Evolutionary conservation across 2,329 filamentous ascomycete genomes (phyloP).

Genomic region (Pezicula rhizophila): DNA sequence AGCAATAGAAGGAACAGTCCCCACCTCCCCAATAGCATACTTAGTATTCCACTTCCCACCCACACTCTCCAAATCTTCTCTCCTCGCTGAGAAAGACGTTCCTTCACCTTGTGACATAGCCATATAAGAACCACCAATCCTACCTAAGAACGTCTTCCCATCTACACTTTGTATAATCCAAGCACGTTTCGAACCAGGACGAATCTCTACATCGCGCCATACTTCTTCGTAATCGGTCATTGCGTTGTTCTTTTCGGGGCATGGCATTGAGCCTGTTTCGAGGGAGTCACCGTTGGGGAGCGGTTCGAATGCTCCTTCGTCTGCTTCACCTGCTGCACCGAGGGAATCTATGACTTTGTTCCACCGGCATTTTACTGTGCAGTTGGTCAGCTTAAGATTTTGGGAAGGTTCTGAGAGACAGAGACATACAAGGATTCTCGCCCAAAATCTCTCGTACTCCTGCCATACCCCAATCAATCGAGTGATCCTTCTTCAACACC

Average conservation of each 20-base stretch:
- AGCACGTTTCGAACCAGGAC: conserved; percentile 4
- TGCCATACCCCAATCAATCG: conserved; percentile 38
- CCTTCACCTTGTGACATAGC: conserved; percentile 8
- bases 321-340: conserved; percentile 20
- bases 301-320: conserved; percentile 31
- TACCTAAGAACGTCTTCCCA: conserved; percentile 10
- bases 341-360: conserved; percentile 33
- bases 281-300: conserved; percentile 35
- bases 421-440: conserved; percentile 28
- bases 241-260: conserved; percentile 27
- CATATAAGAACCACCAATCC: conserved; percentile 12
- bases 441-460: conserved; percentile 33
- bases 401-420: neutral
- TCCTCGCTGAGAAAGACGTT: conserved; percentile 8
- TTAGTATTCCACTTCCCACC: conserved; percentile 7
- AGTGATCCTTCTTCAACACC: conserved; percentile 28
- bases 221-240: conserved; percentile 20
- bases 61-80: conserved; percentile 10
- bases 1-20: conserved; percentile 6
- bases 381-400: neutral
- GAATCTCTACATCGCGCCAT: conserved; percentile 8
- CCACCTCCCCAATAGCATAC: conserved; percentile 11
- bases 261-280: conserved; percentile 33
- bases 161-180: conserved; percentile 14
- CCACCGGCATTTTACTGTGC: conserved; percentile 29